Evolutionary conservation across 2,329 filamentous ascomycete genomes (phyloP), one percentile per base, ranked within the genome.

Genomic region (Fusarium citri): DNA sequence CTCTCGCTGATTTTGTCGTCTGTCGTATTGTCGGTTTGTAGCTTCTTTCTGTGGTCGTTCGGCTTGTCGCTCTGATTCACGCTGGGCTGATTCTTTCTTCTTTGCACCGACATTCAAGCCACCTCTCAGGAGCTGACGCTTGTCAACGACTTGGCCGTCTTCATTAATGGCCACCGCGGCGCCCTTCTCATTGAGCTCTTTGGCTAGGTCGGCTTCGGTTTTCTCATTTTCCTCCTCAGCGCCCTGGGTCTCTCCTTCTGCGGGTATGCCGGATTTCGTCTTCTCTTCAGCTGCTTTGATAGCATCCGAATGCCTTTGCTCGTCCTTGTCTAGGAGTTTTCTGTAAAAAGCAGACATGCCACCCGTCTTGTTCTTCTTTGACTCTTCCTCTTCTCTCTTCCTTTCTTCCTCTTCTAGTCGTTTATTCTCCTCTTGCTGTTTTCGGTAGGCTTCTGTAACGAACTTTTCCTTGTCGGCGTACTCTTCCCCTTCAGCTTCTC

Each of bases 401-500:
- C 84, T 87, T 80, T 96, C 92, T 76, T 93, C 92, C 69, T 89
- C 91, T 75, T 94, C 92, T 11, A 92, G 76, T 57, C 85, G 83
- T 71, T 85, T 83, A 69, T 93, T 90, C 78, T 94, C 93, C 77
- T 91, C 92, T 75, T 94, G 92, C 76, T 95, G 92, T 76, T 87
- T 86, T 82, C 92, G 93, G 78, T 96, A 97, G 37, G 92, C 92
- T 61, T 89, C 91, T 0, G 93, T 96, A 34, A 96, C 93, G 72
- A 96, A 96, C 79, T 91, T 93, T 77, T 96, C 93, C 81, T 94
- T 96, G 74, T 91, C 93, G 0, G 87, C 91, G 74, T 89, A 96
- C 76, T 92, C 91, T 34, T 95, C 93, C 20, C 93, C 93, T 77
- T 96, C 93, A 1, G 88, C 90, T 74, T 92, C 92, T 47, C 93